Base-by-base conservation (phyloP, 768 basidiomycete species). In the Mycena crocata region DNA sequence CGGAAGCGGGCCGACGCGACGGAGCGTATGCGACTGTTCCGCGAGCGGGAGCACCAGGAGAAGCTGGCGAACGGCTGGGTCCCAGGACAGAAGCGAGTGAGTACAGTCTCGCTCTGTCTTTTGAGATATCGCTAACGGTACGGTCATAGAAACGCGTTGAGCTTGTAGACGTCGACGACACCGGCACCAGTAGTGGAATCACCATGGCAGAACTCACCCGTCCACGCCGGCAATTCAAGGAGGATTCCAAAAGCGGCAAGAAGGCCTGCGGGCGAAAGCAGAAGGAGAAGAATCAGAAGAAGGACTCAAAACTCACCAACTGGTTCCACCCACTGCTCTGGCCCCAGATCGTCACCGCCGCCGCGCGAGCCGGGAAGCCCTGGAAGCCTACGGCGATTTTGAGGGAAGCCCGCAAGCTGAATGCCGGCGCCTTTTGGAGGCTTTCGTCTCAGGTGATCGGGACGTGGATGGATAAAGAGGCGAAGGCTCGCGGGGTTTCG, bases 191-290 rank as follows among this genome's bases (percentile, higher is more conserved):
- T 1, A 42, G 30, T 26, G 21, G 13, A 14, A 48, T 48, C 32
- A 23, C 15, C 44, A 13, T 69, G 5, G 63, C 67, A 3, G 70
- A 71, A 51, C 34, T 39, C 30, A 68, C 67, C 7, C 70, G 67
- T 1, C 70, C 70, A 0, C 57, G n/a, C 21, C 70, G 70, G 5
- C 42, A 62, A 45, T 50, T 65, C 64, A 58, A 48, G 12, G 64
- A 69, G 31, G 46, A 62, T 23, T 31, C 15, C 2, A 48, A 37
- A 14, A 44, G 52, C 30, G 44, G 58, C 2, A 65, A 65, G 34
- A 65, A 52, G 24, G 31, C 63, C 1, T 28, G 19, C 23, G 67
- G 64, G 1, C 68, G 62, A 24, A 72, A 72, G 51, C 58, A 31
- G 19, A 37, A 39, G 13, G 28, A 19, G 32, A 62, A 60, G 39